These are phyloP conservation scores for Salicornia ramosissima DNA, from an alignment of 148 eudicot genomes.

Conservation along the genomic window DNA sequence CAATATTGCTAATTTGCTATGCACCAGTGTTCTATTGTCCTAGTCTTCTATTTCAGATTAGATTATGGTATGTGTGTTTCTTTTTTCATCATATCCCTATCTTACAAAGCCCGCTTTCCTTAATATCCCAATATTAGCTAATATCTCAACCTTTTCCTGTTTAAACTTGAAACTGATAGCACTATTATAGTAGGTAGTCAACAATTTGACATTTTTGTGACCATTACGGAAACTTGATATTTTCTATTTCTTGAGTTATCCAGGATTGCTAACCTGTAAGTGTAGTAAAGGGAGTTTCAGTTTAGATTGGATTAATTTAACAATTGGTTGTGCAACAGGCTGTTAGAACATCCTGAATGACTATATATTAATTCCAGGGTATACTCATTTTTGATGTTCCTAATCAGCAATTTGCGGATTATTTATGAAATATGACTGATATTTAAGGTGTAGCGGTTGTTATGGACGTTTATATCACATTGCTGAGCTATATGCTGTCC, in stretches of 20 bases:
- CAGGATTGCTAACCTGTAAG: not conserved
- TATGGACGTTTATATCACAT: not conserved
- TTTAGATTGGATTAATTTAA: not conserved
- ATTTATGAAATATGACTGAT: not conserved
- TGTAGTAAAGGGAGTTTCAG: not conserved
- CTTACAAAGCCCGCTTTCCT: not conserved
- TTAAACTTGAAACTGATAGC: no score
- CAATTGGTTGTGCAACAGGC: not conserved
- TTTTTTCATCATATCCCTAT: not conserved
- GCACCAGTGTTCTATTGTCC: no score
- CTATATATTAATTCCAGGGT: not conserved
- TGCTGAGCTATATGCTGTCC: not conserved
- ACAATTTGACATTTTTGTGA: not conserved
- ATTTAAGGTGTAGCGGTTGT: not conserved
- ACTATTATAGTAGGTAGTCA: no score
- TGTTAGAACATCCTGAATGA: not conserved
- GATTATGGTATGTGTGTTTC: not conserved
- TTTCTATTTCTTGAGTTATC: not conserved
- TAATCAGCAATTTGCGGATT: not conserved
- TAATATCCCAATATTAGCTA: no score
- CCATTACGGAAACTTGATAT: not conserved
- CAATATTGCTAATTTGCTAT: no score
- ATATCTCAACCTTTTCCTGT: no score
- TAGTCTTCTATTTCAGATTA: no score
- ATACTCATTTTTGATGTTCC: conserved; percentile 1